Base-by-base conservation (phyloP, 768 basidiomycete species). In the Pholiota molesta region DNA sequence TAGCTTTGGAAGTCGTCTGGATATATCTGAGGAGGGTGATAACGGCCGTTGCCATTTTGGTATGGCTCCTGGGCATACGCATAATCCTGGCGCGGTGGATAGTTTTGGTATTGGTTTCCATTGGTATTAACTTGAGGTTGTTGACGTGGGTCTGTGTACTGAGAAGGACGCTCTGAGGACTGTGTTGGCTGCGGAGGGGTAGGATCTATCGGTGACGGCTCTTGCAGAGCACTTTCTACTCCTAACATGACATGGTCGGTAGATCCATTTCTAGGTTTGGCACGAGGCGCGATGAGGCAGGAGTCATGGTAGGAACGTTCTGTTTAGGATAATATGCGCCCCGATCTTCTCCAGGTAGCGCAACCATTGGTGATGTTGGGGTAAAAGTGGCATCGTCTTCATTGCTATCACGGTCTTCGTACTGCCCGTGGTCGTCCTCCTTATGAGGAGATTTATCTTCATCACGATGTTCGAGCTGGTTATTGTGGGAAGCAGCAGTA, bases 331-430 rank as follows among this genome's bases (percentile, higher is more conserved):
- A 74, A 53, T 72, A 73, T 9, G 68, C 66, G 11, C 72, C 71
- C 13, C 64, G 64, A 60, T 59, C 61, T 37, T 64, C 68, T 21
- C 86, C 85, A 2, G 89, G 88, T 17, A 90, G 77, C n/a, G 75
- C 79, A 13, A 80, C 80, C 33, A 84, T 83, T 1, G 89, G 88
- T 2, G 90, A 91, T 23, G 88, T 83, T 5, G 90, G 90, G 0
- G 90, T 92, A 65, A 82, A 88, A 6, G 79, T 78, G 23, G 80
- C 83, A 17, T 81, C 84, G 42, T 87, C 84, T 35, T 83, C 80
- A 17, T 78, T 75, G 59, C 70, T 79, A 33, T 80, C 78, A 23
- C 76, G 72, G 47, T 75, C 72, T 45, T 73, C 26, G 65, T 79
- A 78, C 51, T 74, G 56, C 49, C 71, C 72, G 51, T 74, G 72